Conservation (phyloP, 2,329 filamentous ascomycete genomes). For the Erysiphe pulchra region DNA sequence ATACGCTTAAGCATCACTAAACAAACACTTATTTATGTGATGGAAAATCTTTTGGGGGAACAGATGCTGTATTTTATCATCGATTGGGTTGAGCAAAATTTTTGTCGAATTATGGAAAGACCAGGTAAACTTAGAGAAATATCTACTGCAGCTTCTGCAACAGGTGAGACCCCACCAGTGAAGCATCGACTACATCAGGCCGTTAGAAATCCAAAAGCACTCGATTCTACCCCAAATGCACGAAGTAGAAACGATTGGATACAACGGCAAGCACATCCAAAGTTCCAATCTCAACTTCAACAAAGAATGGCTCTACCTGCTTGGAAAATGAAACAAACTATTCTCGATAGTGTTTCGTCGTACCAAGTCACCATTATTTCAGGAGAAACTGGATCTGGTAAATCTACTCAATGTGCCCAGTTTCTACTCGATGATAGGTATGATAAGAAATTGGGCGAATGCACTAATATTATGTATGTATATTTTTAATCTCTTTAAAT, state of each 20-base stretch:
- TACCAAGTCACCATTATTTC: conserved; percentile 91
- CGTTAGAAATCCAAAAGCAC: conserved; percentile 26
- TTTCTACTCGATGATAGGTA: conserved; percentile 88
- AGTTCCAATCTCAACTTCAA: conserved; percentile 49
- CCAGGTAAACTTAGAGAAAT: conserved; percentile 71
- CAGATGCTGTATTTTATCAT: conserved; percentile 78
- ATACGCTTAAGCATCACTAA: conserved; percentile 76
- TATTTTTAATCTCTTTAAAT: not conserved
- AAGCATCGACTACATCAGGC: conserved; percentile 10
- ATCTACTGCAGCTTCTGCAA: conserved; percentile 47
- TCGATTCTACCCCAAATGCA: conserved; percentile 35
- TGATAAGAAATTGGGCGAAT: conserved; percentile 42
- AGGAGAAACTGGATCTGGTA: conserved; percentile 88
- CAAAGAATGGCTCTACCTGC: conserved; percentile 57
- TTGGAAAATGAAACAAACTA: conserved; percentile 56
- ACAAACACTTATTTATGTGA: conserved; percentile 45
- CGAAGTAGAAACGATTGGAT: conserved; percentile 44
- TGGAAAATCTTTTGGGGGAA: conserved; percentile 48
- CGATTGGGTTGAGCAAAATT: conserved; percentile 74
- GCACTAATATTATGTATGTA: conserved; percentile 49
- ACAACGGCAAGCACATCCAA: conserved; percentile 33
- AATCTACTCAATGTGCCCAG: conserved; percentile 90
- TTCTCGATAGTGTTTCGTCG: conserved; percentile 47
- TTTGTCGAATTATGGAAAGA: conserved; percentile 57
- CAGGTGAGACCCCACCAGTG: conserved; percentile 20